Conservation (phyloP, 2,329 filamentous ascomycete species). For the Cercospora sojina region DNA sequence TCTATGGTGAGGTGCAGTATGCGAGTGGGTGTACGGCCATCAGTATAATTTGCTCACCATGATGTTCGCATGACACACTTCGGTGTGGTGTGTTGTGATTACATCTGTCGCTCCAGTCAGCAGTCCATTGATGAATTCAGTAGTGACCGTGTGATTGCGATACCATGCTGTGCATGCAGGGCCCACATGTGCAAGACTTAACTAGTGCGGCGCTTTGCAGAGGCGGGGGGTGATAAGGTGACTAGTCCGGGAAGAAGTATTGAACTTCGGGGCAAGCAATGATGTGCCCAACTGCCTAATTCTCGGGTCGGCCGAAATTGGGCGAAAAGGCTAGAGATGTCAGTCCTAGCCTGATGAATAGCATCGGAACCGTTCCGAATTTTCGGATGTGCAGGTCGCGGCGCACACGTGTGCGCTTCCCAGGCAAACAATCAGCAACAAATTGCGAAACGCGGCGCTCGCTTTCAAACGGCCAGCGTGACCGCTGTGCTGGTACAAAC, state of each 20-base stretch:
- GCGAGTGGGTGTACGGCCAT: neutral
- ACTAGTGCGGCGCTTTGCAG: neutral
- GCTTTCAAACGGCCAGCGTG: neutral
- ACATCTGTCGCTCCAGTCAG: neutral
- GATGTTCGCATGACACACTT: neutral
- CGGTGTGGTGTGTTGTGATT: neutral
- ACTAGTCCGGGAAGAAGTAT: neutral
- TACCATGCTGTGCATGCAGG: neutral
- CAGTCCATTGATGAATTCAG: neutral
- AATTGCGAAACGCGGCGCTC: conserved; percentile 1
- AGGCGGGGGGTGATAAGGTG: neutral
- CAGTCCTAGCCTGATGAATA: neutral
- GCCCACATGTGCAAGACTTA: neutral
- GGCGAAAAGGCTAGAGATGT: neutral
- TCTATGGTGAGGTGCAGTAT: neutral
- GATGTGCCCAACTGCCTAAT: neutral
- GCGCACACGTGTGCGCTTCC: neutral
- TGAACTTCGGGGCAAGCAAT: neutral
- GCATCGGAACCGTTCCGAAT: neutral
- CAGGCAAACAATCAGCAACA: neutral
- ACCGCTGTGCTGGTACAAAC: conserved; percentile 1
- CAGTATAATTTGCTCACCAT: neutral
- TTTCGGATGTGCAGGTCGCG: neutral
- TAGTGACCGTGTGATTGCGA: neutral
- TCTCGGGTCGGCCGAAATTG: neutral